These are phyloP conservation scores for Paratinospora sagittata DNA, from an alignment of 164 flowering plant genomes.

Conservation along the genomic window DNA sequence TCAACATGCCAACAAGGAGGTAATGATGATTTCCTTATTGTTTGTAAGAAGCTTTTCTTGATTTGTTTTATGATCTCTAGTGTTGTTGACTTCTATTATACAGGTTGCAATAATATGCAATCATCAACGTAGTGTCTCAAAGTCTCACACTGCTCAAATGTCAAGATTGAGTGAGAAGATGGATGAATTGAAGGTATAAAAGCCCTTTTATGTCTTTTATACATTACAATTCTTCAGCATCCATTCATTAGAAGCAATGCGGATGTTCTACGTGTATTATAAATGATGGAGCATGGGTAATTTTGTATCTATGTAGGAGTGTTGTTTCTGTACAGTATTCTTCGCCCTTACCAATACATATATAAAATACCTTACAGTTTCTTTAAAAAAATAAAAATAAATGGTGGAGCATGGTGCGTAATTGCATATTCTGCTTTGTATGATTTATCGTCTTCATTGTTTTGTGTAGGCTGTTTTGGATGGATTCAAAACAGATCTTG, in stretches of 20 bases:
- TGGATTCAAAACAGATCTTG: constrained; percentile 61
- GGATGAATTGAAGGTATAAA: constrained; percentile 70
- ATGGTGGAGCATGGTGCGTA: too few species aligned
- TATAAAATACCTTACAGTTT: too few species aligned
- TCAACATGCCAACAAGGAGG: constrained; percentile 92
- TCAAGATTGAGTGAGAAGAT: constrained; percentile 61
- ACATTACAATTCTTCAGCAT: background rate
- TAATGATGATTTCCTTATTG: constrained; percentile 11
- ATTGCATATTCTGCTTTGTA: constrained; percentile 5
- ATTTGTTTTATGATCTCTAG: background rate
- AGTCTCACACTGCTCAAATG: constrained; percentile 79
- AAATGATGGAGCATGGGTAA: too few species aligned
- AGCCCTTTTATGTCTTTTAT: background rate
- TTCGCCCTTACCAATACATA: too few species aligned
- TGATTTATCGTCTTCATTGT: constrained; percentile 4
- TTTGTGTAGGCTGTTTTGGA: constrained; percentile 45
- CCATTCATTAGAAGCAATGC: too few species aligned
- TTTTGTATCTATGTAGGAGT: too few species aligned
- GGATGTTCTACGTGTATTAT: too few species aligned
- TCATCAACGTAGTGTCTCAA: too few species aligned
- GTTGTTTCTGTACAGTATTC: too few species aligned
- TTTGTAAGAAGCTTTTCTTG: background rate
- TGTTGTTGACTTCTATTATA: constrained; percentile 11
- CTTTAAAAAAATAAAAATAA: too few species aligned
- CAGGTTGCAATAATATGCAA: constrained; percentile 99